Percentiles rank a stretch among this genome's conserved stretches.
These are phyloP conservation scores for Peltaster fructicola DNA, from an alignment of 2,329 filamentous ascomycete species.

Conservation along the genomic window DNA sequence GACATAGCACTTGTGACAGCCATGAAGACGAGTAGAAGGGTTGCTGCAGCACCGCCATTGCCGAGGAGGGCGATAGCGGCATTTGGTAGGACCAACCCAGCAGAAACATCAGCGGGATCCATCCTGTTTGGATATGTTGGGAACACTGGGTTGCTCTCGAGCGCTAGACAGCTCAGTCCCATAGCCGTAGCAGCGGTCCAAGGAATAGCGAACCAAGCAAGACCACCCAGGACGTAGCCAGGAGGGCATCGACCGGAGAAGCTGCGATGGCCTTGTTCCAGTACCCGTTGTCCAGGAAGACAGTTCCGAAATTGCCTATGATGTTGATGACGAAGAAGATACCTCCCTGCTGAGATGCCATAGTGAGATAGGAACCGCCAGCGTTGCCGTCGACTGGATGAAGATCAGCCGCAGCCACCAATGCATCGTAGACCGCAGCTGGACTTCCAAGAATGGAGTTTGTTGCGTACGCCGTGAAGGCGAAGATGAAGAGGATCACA, in stretches of 20 bases:
- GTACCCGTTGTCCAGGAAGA: constrained; percentile 63
- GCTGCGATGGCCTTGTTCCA: constrained; percentile 91
- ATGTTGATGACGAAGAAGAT: constrained; percentile 80
- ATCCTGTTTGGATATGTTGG: constrained; percentile 59
- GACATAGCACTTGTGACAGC: constrained; percentile 74
- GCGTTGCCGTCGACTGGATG: constrained; percentile 70
- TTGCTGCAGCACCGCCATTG: constrained; percentile 60
- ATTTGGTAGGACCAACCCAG: constrained; percentile 70
- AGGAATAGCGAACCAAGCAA: constrained; percentile 85
- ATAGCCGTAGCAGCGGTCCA: constrained; percentile 81
- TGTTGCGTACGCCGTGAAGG: constrained; percentile 65
- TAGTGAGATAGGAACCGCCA: constrained; percentile 69
- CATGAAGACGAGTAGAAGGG: constrained; percentile 72
- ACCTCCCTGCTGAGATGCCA: constrained; percentile 62
- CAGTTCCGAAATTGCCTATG: constrained; percentile 66
- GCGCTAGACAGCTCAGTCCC: constrained; percentile 62
- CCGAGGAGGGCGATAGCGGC: constrained; percentile 71
- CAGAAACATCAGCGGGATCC: constrained; percentile 54
- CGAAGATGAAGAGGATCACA: constrained; percentile 71
- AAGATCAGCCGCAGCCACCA: constrained; percentile 46
- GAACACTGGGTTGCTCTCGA: constrained; percentile 56
- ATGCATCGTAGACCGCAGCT: constrained; percentile 56
- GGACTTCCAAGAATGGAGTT: constrained; percentile 58
- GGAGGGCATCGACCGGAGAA: constrained; percentile 71
- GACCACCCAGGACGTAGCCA: constrained; percentile 71